Evolutionary conservation across 2,329 filamentous ascomycete genomes (phyloP).

Genomic region (Fusarium goolgardi): DNA sequence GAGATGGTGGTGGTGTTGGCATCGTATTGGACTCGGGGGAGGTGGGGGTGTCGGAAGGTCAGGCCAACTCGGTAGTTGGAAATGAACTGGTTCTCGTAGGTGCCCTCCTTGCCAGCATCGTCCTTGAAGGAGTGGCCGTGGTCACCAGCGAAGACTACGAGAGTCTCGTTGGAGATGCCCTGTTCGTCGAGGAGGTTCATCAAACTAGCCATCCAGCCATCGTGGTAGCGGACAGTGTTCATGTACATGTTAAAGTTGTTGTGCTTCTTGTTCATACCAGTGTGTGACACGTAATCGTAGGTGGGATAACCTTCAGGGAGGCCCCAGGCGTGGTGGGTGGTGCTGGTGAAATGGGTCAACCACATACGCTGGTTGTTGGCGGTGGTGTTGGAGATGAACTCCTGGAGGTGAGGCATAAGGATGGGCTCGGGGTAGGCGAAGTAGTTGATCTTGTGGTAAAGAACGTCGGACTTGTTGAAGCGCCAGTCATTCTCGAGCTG

Average conservation of each 20-base stretch:
- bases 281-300: constrained; percentile 39
- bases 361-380: constrained; percentile 52
- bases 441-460: constrained; percentile 49
- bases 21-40: constrained; percentile 49
- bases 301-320: constrained; percentile 40
- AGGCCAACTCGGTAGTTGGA: constrained; percentile 51
- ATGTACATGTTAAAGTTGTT: constrained; percentile 51
- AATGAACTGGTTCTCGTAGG: constrained; percentile 49
- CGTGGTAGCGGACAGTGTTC: constrained; percentile 51
- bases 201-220: constrained; percentile 50
- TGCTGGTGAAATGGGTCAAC: constrained; percentile 53
- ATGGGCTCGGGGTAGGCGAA: constrained; percentile 51
- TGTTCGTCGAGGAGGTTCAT: constrained; percentile 50
- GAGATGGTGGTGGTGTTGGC: constrained; percentile 50
- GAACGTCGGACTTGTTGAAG: constrained; percentile 42
- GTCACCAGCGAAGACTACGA: constrained; percentile 52
- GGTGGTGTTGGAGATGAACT: constrained; percentile 50
- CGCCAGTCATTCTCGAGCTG: constrained; percentile 45
- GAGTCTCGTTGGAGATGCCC: constrained; percentile 51
- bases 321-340: constrained; percentile 52
- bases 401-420: constrained; percentile 49
- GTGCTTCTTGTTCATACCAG: constrained; percentile 45
- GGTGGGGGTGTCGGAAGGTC: constrained; percentile 49
- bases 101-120: constrained; percentile 48
- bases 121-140: constrained; percentile 53